phyloP scores from a whole-genome alignment of 306 rosid species.

The Canavalia gladiata region DNA sequence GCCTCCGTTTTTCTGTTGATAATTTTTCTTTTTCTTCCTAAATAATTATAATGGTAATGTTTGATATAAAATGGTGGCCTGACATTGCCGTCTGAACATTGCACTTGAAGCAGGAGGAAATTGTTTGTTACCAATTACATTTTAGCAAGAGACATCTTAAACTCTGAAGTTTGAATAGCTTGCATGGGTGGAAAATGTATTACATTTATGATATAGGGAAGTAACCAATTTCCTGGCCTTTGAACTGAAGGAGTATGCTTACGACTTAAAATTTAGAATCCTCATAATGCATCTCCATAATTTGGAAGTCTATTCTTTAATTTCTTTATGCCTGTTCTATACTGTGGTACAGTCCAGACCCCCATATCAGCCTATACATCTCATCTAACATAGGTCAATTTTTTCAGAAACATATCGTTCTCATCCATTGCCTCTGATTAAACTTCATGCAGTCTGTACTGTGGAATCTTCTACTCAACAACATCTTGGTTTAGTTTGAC shows the following conservation, averaged over 20 bases:
- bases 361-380: not conserved
- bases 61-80: not conserved
- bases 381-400: conserved; percentile 5
- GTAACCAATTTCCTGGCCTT: not conserved
- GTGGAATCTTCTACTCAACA: conserved; percentile 6
- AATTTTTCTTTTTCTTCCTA: not conserved
- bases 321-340: not conserved
- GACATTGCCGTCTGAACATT: not conserved
- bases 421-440: not conserved
- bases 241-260: not conserved
- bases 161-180: not conserved
- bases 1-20: not conserved
- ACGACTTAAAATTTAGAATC: conserved; percentile 8
- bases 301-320: conserved; percentile 9
- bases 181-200: not conserved
- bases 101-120: conserved; percentile 9
- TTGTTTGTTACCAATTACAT: conserved; percentile 13
- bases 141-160: not conserved
- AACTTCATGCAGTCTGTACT: not conserved
- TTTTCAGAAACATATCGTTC: conserved; percentile 3
- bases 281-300: not conserved
- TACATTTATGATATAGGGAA: conserved; percentile 8
- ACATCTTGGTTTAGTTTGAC: conserved; percentile 25
- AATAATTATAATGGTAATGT: not conserved
- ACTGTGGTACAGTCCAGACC: not conserved